These are phyloP conservation scores for Cercospora janseana DNA, from an alignment of 2,329 filamentous ascomycete species.

Conservation along the genomic window DNA sequence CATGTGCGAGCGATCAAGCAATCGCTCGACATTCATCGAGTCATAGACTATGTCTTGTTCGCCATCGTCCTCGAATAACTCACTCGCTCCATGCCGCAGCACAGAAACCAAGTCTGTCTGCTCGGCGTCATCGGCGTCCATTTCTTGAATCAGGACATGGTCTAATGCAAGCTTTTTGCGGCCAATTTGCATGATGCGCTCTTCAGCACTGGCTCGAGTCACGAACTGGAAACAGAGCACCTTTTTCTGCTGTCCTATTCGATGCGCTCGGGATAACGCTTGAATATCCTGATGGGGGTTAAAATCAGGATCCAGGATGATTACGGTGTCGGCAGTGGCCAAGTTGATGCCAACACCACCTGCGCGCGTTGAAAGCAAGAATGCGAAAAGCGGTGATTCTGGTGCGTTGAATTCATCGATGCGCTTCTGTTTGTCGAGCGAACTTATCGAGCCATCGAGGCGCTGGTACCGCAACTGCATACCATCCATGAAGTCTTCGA, in stretches of 20 bases:
- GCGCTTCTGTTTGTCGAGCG: conserved; percentile 84
- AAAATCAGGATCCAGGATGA: conserved; percentile 95
- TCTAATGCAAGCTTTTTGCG: conserved; percentile 95
- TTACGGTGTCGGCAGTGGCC: conserved; percentile 94
- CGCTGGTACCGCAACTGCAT: conserved; percentile 72
- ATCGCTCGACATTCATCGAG: conserved; percentile 73
- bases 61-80: conserved; percentile 76
- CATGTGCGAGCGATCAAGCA: conserved; percentile 81
- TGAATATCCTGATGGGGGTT: conserved; percentile 98
- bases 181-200: conserved; percentile 94
- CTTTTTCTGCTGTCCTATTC: conserved; percentile 94
- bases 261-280: conserved; percentile 87
- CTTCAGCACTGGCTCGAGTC: conserved; percentile 83
- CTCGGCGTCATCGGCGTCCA: conserved; percentile 79
- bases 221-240: conserved; percentile 94
- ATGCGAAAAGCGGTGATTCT: conserved; percentile 79
- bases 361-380: conserved; percentile 88
- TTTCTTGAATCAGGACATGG: conserved; percentile 87
- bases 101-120: conserved; percentile 82
- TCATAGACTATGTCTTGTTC: conserved; percentile 79
- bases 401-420: conserved; percentile 93
- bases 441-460: conserved; percentile 78
- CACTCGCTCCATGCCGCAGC: conserved; percentile 79
- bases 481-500: conserved; percentile 86
- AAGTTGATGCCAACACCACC: conserved; percentile 97